phyloP scores from a whole-genome alignment of 129 eudicot species.

The Flaveria bidentis region DNA sequence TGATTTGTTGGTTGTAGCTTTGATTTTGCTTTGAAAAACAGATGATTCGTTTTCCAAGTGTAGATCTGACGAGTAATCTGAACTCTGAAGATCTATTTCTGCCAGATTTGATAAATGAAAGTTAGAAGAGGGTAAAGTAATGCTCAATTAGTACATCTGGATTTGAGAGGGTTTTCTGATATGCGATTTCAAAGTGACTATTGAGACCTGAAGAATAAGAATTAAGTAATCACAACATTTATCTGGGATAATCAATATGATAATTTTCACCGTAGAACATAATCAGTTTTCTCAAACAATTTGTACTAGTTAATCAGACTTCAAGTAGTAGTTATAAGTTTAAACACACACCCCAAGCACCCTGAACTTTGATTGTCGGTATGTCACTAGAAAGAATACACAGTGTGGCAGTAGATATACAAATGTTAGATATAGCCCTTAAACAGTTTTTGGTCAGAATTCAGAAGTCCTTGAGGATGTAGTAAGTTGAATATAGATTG shows the following conservation, averaged over 20 bases:
- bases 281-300: not conserved
- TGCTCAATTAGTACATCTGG: not conserved
- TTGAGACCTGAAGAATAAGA: not conserved
- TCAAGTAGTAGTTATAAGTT: not conserved
- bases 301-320: not conserved
- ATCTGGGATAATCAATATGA: not conserved
- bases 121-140: constrained; percentile 5
- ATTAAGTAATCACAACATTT: not conserved
- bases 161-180: not conserved
- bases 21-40: constrained; percentile 22
- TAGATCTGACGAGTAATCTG: not conserved
- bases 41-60: not conserved
- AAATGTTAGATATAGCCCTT: not conserved
- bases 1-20: not conserved
- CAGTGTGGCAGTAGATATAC: not conserved
- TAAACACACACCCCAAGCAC: not conserved
- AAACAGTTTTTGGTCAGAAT: not conserved
- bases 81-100: not conserved
- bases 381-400: not conserved
- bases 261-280: not conserved
- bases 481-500: not conserved
- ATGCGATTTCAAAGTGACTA: not conserved
- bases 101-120: not conserved
- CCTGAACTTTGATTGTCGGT: not conserved
- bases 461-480: not conserved